A percentile compares a stretch with the other conserved stretches of the same genome.
phyloP scores from a whole-genome alignment of 2,329 filamentous ascomycete genomes.

The Tolypocladium cylindrosporum region DNA sequence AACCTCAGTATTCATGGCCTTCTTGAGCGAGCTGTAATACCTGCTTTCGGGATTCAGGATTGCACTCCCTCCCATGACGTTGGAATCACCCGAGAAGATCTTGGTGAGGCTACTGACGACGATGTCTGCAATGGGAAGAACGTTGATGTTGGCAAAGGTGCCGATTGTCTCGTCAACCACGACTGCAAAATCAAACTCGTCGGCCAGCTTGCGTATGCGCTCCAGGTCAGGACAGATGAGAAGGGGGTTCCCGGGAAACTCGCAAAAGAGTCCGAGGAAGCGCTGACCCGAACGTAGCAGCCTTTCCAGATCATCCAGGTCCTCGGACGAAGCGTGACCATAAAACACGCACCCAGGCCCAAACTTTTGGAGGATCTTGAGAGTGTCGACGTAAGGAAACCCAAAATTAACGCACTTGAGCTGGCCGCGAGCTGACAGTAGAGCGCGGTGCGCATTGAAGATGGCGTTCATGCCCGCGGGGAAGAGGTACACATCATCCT shows the following conservation, averaged over 20 bases:
- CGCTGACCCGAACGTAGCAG: conserved; percentile 62
- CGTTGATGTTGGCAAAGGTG: conserved; percentile 92
- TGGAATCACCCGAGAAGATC: conserved; percentile 93
- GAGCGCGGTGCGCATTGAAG: conserved; percentile 71
- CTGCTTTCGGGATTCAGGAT: conserved; percentile 56
- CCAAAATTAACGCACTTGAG: conserved; percentile 81
- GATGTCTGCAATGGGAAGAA: conserved; percentile 79
- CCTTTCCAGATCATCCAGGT: conserved; percentile 74
- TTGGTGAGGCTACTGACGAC: conserved; percentile 95
- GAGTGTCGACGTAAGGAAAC: conserved; percentile 95
- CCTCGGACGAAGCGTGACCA: conserved; percentile 64
- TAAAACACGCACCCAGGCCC: conserved; percentile 85
- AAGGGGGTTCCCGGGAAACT: conserved; percentile 90
- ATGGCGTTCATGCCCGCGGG: conserved; percentile 93
- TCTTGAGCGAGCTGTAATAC: conserved; percentile 62
- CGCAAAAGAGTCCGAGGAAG: conserved; percentile 80
- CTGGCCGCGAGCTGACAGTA: conserved; percentile 54
- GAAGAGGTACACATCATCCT: conserved; percentile 82
- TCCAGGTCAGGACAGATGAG: conserved; percentile 73
- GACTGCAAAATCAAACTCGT: conserved; percentile 78
- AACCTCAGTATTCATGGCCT: conserved; percentile 43
- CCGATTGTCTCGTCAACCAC: conserved; percentile 95
- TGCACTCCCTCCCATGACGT: conserved; percentile 87
- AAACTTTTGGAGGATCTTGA: conserved; percentile 93
- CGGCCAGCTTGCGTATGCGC: conserved; percentile 71